A percentile compares a stretch with the other conserved stretches of the same genome.
phyloP scores from a whole-genome alignment of 2,329 filamentous ascomycete species.

The Rutstroemia sp. region DNA sequence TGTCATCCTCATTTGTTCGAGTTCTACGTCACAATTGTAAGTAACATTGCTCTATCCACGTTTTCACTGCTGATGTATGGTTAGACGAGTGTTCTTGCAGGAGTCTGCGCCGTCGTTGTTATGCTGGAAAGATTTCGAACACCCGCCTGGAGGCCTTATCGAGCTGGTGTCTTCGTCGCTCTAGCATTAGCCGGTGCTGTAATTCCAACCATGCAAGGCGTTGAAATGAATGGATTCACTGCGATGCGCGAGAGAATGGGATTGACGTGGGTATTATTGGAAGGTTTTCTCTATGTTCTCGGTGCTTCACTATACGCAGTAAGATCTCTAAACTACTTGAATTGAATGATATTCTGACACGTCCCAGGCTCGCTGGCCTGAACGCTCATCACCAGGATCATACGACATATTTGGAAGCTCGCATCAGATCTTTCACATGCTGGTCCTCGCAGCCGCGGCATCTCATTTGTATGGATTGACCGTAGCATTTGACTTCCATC shows the following conservation, averaged over 20 bases:
- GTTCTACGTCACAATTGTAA: constrained; percentile 54
- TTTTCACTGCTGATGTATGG: background rate
- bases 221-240: constrained; percentile 57
- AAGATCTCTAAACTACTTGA: constrained; percentile 29
- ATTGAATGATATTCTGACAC: background rate
- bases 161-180: constrained; percentile 81
- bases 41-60: background rate
- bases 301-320: constrained; percentile 84
- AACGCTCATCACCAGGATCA: constrained; percentile 65
- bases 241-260: constrained; percentile 68
- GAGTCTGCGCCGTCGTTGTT: constrained; percentile 70
- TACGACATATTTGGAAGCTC: constrained; percentile 92
- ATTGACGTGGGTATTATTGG: constrained; percentile 69
- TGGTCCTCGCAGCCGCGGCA: constrained; percentile 75
- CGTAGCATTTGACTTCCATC: constrained; percentile 80
- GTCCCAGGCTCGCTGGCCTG: constrained; percentile 66
- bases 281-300: constrained; percentile 77
- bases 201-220: constrained; percentile 73
- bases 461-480: constrained; percentile 76
- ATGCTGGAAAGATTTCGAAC: constrained; percentile 79
- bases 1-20: constrained; percentile 58
- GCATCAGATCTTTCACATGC: constrained; percentile 92
- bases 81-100: constrained; percentile 70
- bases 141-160: constrained; percentile 74
- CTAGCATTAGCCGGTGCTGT: constrained; percentile 73